Percentiles rank a stretch among this genome's conserved stretches.
phyloP scores from a whole-genome alignment of 805 yeast genomes.

The Barnettozyma sucrosica region DNA sequence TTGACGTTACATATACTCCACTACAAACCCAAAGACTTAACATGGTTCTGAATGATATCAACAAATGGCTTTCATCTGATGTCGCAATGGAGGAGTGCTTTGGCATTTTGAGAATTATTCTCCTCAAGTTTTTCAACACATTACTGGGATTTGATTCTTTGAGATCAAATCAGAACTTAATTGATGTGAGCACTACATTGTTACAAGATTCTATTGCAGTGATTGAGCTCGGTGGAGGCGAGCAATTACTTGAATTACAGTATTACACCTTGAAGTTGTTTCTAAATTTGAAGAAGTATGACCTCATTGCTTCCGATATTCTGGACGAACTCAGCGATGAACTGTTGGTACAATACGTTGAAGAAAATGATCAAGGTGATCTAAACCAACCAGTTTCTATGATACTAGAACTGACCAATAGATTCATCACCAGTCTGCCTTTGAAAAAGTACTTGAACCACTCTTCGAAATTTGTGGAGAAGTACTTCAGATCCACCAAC shows the following conservation, averaged over 20 bases:
- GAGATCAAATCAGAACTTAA: conserved; percentile 20
- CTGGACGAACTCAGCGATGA: conserved; percentile 34
- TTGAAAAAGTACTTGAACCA: conserved; percentile 28
- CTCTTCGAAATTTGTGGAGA: conserved; percentile 31
- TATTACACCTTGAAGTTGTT: conserved; percentile 42
- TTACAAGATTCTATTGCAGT: conserved; percentile 41
- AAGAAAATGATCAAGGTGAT: conserved; percentile 15
- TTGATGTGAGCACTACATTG: conserved; percentile 33
- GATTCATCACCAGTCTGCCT: conserved; percentile 29
- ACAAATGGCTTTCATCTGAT: conserved; percentile 57
- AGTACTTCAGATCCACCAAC: conserved; percentile 25
- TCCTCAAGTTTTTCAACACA: conserved; percentile 40
- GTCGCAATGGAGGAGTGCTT: conserved; percentile 54
- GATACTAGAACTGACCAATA: conserved; percentile 32
- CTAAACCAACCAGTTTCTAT: conserved; percentile 30
- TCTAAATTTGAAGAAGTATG: conserved; percentile 25
- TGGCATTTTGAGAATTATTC: conserved; percentile 41
- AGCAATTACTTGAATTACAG: conserved; percentile 36
- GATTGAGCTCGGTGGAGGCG: conserved; percentile 33
- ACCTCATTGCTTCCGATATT: conserved; percentile 25
- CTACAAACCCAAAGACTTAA: conserved; percentile 60
- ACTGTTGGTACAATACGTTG: conserved; percentile 37
- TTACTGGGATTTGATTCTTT: conserved; percentile 22
- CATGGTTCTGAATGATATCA: conserved; percentile 51
- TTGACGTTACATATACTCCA: conserved; percentile 30